Conservation (phyloP, 805 yeast genomes). For the Komagataella ulmi region DNA sequence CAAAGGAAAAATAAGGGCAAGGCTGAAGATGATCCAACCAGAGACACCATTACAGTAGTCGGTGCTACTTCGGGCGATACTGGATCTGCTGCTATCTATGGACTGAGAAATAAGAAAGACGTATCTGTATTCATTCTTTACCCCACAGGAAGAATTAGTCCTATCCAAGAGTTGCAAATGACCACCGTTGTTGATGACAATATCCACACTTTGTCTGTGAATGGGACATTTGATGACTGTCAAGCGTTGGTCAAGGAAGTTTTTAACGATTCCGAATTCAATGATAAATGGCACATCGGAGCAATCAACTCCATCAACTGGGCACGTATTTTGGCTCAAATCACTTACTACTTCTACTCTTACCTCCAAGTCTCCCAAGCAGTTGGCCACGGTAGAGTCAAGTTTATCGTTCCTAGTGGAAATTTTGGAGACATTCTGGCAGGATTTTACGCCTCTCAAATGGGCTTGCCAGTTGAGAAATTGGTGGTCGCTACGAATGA, state of each 20-base stretch:
- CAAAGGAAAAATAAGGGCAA: conserved; percentile 52
- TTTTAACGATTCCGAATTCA: conserved; percentile 83
- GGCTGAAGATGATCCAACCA: conserved; percentile 26
- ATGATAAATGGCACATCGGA: conserved; percentile 83
- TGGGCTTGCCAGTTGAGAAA: conserved; percentile 87
- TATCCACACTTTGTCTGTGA: conserved; percentile 90
- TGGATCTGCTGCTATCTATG: conserved; percentile 98
- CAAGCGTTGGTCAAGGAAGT: conserved; percentile 92
- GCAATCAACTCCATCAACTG: conserved; percentile 98
- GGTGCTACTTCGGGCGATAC: conserved; percentile 99
- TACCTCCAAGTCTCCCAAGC: conserved; percentile 52
- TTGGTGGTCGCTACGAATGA: conserved; percentile 92
- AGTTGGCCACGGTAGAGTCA: conserved; percentile 32
- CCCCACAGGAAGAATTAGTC: conserved; percentile 96
- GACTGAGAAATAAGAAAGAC: conserved; percentile 91
- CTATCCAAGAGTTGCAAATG: conserved; percentile 98
- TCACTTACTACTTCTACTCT: conserved; percentile 90
- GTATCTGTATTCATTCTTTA: conserved; percentile 94
- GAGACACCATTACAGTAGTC: conserved; percentile 85
- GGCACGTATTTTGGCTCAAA: conserved; percentile 98
- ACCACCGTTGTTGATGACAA: conserved; percentile 87
- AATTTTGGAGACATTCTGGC: conserved; percentile 98
- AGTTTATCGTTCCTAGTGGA: conserved; percentile 93
- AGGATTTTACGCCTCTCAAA: conserved; percentile 85
- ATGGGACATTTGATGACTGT: conserved; percentile 96